These are phyloP conservation scores for Apiotrichum veenhuisii DNA, from an alignment of 1,284 basidiomycete species.

Conservation along the genomic window DNA sequence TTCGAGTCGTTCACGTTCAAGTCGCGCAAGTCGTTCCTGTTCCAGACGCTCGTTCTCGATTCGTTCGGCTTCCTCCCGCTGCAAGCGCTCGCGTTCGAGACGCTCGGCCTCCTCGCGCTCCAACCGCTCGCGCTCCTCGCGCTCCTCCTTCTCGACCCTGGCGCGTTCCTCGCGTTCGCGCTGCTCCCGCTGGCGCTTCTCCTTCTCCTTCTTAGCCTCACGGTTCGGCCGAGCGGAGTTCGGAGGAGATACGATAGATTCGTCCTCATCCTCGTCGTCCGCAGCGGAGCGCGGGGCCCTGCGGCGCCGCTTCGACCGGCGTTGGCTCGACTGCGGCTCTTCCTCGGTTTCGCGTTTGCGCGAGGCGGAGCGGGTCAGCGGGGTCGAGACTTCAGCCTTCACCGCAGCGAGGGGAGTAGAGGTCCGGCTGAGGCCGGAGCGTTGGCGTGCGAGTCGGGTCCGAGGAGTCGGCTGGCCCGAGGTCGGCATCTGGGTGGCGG, in stretches of 20 bases:
- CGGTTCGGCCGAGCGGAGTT: constrained; percentile 18
- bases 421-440: background rate
- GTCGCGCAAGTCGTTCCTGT: background rate
- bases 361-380: constrained; percentile 8
- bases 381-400: background rate
- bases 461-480: background rate
- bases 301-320: constrained; percentile 4
- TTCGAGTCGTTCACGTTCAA: background rate
- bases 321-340: background rate
- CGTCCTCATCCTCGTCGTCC: background rate
- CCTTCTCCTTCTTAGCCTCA: constrained; percentile 8
- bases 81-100: background rate
- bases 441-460: background rate
- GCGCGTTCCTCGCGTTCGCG: background rate
- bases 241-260: constrained; percentile 22
- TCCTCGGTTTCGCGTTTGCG: constrained; percentile 10
- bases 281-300: background rate
- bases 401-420: background rate
- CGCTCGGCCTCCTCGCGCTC: background rate
- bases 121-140: background rate
- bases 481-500: background rate
- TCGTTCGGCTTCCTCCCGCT: background rate
- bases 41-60: background rate
- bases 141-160: background rate
- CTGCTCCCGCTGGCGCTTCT: background rate